Evolutionary conservation across 2,329 filamentous ascomycete species (phyloP).

Genomic region (Rutstroemia sp.): DNA sequence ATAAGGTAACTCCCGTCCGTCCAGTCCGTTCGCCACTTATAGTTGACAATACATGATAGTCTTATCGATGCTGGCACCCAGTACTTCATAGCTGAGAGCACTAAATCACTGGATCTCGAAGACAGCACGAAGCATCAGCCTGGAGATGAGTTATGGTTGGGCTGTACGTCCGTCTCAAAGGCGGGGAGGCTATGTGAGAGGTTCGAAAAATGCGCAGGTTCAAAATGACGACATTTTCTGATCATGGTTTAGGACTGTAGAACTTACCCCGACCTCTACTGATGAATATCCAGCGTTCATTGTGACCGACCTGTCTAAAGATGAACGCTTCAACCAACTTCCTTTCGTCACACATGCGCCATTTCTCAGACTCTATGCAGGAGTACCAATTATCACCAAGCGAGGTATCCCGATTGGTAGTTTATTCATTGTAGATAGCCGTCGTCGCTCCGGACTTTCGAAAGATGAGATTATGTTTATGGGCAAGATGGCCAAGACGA

Average conservation of each 20-base stretch:
- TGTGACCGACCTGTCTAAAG: slow-evolving; percentile 25
- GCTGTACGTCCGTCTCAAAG: slow-evolving; percentile 25
- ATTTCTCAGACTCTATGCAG: slow-evolving; percentile 27
- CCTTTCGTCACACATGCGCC: slow-evolving; percentile 25
- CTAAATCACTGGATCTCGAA: slow-evolving; percentile 34
- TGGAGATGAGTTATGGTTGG: slow-evolving; percentile 30
- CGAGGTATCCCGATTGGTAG: slow-evolving; percentile 44
- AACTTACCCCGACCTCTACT: slow-evolving; percentile 13
- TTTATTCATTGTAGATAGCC: slow-evolving; percentile 52
- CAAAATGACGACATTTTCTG: background rate
- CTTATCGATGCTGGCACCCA: slow-evolving; percentile 39
- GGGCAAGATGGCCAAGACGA: slow-evolving; percentile 46
- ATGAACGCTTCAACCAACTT: slow-evolving; percentile 25
- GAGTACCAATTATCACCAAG: slow-evolving; percentile 29
- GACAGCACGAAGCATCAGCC: slow-evolving; percentile 23
- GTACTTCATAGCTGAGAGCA: slow-evolving; percentile 46
- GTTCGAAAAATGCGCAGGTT: slow-evolving; percentile 12
- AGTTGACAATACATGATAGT: slow-evolving; percentile 21
- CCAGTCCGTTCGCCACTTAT: background rate
- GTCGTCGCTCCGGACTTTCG: slow-evolving; percentile 43
- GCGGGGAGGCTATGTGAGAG: slow-evolving; percentile 28
- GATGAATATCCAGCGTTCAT: slow-evolving; percentile 27
- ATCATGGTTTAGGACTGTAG: slow-evolving; percentile 22
- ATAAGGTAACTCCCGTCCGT: slow-evolving; percentile 29
- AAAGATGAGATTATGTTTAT: slow-evolving; percentile 45